Conservation (phyloP, 2,329 filamentous ascomycete species). For the Aspergillus costaricaensis region DNA sequence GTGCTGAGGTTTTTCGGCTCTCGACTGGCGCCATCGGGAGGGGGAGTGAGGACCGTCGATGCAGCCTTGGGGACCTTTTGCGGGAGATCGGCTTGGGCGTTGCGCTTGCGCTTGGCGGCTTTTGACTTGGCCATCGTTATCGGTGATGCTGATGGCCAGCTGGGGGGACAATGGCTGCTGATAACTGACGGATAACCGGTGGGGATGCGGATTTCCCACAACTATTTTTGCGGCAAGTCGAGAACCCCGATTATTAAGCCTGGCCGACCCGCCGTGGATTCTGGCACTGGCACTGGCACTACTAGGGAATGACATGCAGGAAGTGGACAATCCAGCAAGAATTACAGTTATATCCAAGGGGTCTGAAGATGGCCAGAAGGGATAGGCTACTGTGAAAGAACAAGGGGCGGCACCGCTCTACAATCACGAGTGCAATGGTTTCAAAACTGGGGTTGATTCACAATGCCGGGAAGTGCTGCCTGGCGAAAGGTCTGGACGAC, state of each 20-base stretch:
- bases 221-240: neutral
- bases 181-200: neutral
- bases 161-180: neutral
- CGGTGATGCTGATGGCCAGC: neutral
- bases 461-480: too few relatives aligned
- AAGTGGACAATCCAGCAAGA: neutral
- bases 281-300: neutral
- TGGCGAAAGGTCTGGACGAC: too few relatives aligned
- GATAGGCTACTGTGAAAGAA: too few relatives aligned
- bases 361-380: too few relatives aligned
- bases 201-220: neutral
- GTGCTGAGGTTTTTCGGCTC: conserved; percentile 32
- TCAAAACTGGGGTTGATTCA: too few relatives aligned
- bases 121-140: conserved; percentile 31
- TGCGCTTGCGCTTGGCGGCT: conserved; percentile 35
- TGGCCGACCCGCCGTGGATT: neutral
- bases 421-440: too few relatives aligned
- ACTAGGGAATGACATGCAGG: neutral
- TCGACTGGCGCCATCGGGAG: conserved; percentile 26
- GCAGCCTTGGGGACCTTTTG: conserved; percentile 28
- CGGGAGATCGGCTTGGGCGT: conserved; percentile 28
- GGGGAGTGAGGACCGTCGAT: conserved; percentile 22
- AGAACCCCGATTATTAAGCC: neutral
- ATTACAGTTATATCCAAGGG: neutral
- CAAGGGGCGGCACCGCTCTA: too few relatives aligned